phyloP scores from a whole-genome alignment of 441 rosid genomes.

The Corymbia calophylla region DNA sequence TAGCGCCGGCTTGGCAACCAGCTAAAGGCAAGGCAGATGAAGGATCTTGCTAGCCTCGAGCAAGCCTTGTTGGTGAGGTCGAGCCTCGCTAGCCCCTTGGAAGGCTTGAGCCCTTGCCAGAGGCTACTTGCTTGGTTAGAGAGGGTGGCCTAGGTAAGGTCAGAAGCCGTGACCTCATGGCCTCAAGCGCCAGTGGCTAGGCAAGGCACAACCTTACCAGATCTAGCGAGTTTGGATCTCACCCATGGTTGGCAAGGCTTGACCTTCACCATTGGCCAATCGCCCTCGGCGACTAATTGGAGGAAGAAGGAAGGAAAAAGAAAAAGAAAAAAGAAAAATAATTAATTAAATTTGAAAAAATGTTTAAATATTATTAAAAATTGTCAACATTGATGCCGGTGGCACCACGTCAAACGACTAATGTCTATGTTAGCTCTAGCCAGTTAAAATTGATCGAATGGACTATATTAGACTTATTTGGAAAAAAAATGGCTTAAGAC shows the following conservation, averaged over 20 bases:
- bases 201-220: fast-evolving
- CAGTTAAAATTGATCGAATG: no score
- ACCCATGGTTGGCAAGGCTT: neutral
- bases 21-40: neutral
- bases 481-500: neutral
- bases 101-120: neutral
- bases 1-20: neutral
- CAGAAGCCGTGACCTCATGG: neutral
- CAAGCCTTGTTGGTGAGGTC: neutral
- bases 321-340: no score
- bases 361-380: no score
- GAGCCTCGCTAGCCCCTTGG: neutral
- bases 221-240: neutral
- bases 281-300: neutral
- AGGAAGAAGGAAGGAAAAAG: neutral
- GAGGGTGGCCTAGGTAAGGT: neutral
- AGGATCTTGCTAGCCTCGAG: neutral
- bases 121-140: neutral
- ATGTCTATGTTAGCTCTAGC: neutral
- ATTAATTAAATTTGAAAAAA: no score
- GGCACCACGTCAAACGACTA: neutral
- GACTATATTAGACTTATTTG: neutral
- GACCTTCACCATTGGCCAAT: neutral
- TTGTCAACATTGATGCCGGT: neutral
- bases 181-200: neutral